phyloP scores from a whole-genome alignment of 2,329 filamentous ascomycete species.

The Amesomyces nigricolor region DNA sequence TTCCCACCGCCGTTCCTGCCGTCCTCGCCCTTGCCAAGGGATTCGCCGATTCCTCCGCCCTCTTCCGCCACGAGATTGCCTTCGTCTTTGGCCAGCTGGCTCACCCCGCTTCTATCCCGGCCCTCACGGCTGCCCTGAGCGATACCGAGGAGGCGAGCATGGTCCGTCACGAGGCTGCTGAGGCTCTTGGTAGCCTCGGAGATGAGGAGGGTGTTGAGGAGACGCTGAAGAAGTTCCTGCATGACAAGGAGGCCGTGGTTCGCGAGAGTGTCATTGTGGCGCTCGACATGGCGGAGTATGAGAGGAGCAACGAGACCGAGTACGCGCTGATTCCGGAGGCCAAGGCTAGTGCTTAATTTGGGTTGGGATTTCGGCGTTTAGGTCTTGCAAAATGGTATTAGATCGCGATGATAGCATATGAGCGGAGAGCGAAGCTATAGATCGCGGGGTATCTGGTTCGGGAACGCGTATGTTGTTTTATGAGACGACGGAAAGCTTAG shows the following conservation, averaged over 20 bases:
- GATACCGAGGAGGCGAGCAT: slow-evolving; percentile 82
- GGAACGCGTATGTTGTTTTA: neutral
- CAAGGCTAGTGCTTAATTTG: slow-evolving; percentile 33
- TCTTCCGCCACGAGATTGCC: slow-evolving; percentile 96
- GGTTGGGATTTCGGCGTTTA: slow-evolving; percentile 25
- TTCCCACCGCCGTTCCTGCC: slow-evolving; percentile 83
- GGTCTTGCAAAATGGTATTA: slow-evolving; percentile 15
- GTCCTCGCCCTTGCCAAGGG: slow-evolving; percentile 81
- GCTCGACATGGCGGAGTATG: slow-evolving; percentile 95
- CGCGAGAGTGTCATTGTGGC: slow-evolving; percentile 92
- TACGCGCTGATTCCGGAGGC: slow-evolving; percentile 82
- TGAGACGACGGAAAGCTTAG: slow-evolving; percentile 12
- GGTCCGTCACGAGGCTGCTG: slow-evolving; percentile 96
- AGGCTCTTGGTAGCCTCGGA: slow-evolving; percentile 88
- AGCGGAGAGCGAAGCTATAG: slow-evolving; percentile 2
- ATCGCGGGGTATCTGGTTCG: slow-evolving; percentile 6
- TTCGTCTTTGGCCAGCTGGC: slow-evolving; percentile 97
- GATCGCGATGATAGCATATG: slow-evolving; percentile 1
- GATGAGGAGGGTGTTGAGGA: slow-evolving; percentile 92
- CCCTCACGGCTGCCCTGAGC: slow-evolving; percentile 71
- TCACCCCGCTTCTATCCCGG: slow-evolving; percentile 94
- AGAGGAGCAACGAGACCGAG: slow-evolving; percentile 80
- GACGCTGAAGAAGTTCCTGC: slow-evolving; percentile 71
- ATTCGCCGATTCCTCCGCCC: slow-evolving; percentile 76
- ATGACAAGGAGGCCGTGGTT: slow-evolving; percentile 90